These are phyloP conservation scores for Lactarius evosmus DNA, from an alignment of 768 basidiomycete species.

Conservation along the genomic window DNA sequence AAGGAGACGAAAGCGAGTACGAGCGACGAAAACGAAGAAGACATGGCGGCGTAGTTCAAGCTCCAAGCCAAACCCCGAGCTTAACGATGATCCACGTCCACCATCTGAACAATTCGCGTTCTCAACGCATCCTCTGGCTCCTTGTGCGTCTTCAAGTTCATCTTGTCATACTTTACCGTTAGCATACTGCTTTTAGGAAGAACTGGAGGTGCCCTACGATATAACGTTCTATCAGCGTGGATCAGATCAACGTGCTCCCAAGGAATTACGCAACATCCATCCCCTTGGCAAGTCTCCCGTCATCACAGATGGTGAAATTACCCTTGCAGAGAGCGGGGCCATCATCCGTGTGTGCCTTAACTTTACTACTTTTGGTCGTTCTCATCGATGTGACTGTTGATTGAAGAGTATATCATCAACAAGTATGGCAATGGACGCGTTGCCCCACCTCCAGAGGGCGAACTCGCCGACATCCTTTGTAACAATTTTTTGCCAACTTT, in stretches of 20 bases:
- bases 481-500: not conserved
- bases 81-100: constrained; percentile 36
- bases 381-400: constrained; percentile 3
- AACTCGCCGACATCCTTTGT: constrained; percentile 40
- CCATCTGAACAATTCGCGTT: constrained; percentile 48
- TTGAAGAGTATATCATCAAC: constrained; percentile 41
- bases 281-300: constrained; percentile 50
- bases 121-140: constrained; percentile 50
- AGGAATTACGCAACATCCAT: constrained; percentile 38
- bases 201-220: constrained; percentile 45
- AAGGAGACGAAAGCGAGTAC: constrained; percentile 13
- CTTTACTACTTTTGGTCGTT: not conserved
- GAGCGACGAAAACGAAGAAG: constrained; percentile 10
- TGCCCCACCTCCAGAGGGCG: constrained; percentile 33
- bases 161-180: not conserved
- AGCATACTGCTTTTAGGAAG: constrained; percentile 39
- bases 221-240: constrained; percentile 42
- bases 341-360: constrained; percentile 38
- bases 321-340: constrained; percentile 44
- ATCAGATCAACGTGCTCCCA: constrained; percentile 36
- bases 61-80: not conserved
- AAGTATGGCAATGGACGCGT: constrained; percentile 38
- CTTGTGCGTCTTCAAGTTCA: constrained; percentile 37
- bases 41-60: not conserved
- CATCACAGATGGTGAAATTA: constrained; percentile 45